Percentiles rank a stretch among this genome's conserved stretches.
Conservation (phyloP, 2,329 filamentous ascomycete genomes). For the Colletotrichum incanum region DNA sequence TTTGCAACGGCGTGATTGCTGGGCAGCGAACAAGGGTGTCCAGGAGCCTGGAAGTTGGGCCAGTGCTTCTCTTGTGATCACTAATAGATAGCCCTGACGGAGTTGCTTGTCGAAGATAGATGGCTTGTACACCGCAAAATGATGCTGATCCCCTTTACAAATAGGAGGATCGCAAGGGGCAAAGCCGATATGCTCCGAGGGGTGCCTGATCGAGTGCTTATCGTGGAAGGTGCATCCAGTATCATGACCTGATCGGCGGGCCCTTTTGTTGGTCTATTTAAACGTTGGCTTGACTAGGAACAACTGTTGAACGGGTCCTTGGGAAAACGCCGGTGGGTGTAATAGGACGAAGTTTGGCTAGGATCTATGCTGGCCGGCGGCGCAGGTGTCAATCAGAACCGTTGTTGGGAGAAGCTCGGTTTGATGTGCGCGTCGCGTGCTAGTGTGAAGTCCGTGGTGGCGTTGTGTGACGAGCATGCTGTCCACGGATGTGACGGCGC, state of each 20-base stretch:
- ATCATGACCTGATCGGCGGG: slow-evolving; percentile 30
- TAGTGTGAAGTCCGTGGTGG: slow-evolving; percentile 3
- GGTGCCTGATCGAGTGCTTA: slow-evolving; percentile 31
- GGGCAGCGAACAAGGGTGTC: slow-evolving; percentile 4
- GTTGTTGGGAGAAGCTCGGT: slow-evolving; percentile 13
- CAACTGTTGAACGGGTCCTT: neutral
- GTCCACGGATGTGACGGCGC: neutral
- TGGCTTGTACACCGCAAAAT: neutral
- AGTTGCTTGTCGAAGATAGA: slow-evolving; percentile 11
- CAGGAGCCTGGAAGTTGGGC: slow-evolving; percentile 34
- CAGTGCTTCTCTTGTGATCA: neutral
- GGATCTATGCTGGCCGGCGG: slow-evolving; percentile 22
- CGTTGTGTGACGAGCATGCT: slow-evolving; percentile 9
- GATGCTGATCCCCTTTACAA: slow-evolving; percentile 15
- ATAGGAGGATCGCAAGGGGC: slow-evolving; percentile 25
- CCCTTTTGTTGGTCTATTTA: slow-evolving; percentile 8
- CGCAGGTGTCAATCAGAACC: slow-evolving; percentile 7
- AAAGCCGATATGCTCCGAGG: neutral
- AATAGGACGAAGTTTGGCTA: slow-evolving; percentile 10
- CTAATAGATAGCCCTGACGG: neutral
- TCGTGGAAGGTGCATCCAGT: slow-evolving; percentile 38
- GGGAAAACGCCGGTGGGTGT: slow-evolving; percentile 20
- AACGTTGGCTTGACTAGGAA: slow-evolving; percentile 7
- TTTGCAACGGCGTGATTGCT: slow-evolving; percentile 12
- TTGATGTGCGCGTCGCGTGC: slow-evolving; percentile 20